A percentile compares a stretch with the other conserved stretches of the same genome.
Conservation (phyloP, 1,139 yeast species). For the Saccharomyces hybrid region DNA sequence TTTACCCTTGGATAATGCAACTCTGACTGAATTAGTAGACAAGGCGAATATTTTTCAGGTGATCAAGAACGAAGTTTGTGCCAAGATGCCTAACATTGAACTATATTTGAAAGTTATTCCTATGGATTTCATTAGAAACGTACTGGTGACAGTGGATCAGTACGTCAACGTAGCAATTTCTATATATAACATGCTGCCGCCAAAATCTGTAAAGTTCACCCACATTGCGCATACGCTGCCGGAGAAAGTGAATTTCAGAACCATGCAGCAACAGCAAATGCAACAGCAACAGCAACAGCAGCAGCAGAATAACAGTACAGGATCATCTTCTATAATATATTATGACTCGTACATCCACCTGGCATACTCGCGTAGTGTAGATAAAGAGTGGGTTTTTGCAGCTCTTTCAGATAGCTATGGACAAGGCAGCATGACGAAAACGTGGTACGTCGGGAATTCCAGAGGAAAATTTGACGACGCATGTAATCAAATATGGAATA, state of each 20-base stretch:
- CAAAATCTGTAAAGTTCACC: conserved; percentile 28
- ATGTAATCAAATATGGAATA: conserved; percentile 52
- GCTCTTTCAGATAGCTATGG: conserved; percentile 91
- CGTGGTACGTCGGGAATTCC: conserved; percentile 51
- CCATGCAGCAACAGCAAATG: conserved; percentile 29
- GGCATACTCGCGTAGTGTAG: conserved; percentile 76
- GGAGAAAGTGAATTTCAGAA: conserved; percentile 43
- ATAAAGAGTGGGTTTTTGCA: conserved; percentile 76
- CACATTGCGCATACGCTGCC: conserved; percentile 32
- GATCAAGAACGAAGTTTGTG: conserved; percentile 38
- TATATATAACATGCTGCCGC: conserved; percentile 56
- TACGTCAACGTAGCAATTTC: conserved; percentile 46
- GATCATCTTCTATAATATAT: conserved; percentile 32
- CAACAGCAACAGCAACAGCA: background rate
- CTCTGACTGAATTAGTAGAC: conserved; percentile 40
- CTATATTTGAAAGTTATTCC: conserved; percentile 54
- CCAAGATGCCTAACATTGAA: conserved; percentile 39
- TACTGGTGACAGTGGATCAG: conserved; percentile 25
- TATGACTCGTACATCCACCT: conserved; percentile 79
- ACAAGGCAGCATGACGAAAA: conserved; percentile 49
- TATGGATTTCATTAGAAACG: conserved; percentile 41
- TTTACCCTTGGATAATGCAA: conserved; percentile 30
- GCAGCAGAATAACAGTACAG: background rate
- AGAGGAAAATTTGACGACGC: conserved; percentile 47
- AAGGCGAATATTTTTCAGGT: conserved; percentile 43